Base-by-base conservation (phyloP, 805 yeast species). In the Wickerhamiella australiensis region DNA sequence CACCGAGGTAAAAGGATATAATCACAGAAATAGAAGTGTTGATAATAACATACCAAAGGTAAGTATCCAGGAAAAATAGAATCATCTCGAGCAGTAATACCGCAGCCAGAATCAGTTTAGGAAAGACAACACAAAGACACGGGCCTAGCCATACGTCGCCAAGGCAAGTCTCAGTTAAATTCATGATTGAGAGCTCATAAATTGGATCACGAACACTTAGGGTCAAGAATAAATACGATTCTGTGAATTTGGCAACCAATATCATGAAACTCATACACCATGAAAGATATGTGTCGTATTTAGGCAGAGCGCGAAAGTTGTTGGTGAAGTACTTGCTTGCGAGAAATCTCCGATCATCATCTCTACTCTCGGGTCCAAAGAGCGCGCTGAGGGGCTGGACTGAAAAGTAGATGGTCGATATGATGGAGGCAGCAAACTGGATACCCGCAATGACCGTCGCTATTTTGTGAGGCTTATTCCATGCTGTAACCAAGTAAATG, bases 21-120 rank as follows among this genome's bases (percentile, higher is more conserved):
- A 79, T 72, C 4, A 84, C 80, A 0, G 94, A 84, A 50, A 82
- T 80, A 0, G 76, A 59, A 0, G 92, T 80, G 59, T 80, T 84
- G 77, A 90, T 82, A 36, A 85, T 71, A 51, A 85, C 84, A 57
- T 83, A 85, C 95, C 95, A 85, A 15, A 85, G 66, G 57, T 85
- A 85, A 0, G 94, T 84, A 57, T 85, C 95, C 50, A 85, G 71
- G 56, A 82, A 82, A 62, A 84, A 85, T 38, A 85, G 65, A 0
- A 80, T 72, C 54, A 82, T 64, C 60, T 83, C 88, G 0, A 87
- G 79, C 9, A 76, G 36, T 15, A 75, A 59, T 56, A 84, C 70
- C 52, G 82, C 64, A 0, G 60, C 59, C 15, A 85, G 64, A 1
- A 85, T 68, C 22, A 84, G 65, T 9, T 60, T 62, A 1, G 92